Percentiles rank a stretch among this genome's conserved stretches.
phyloP scores from a whole-genome alignment of 345 rosid genomes.

The Linum trigynum region DNA sequence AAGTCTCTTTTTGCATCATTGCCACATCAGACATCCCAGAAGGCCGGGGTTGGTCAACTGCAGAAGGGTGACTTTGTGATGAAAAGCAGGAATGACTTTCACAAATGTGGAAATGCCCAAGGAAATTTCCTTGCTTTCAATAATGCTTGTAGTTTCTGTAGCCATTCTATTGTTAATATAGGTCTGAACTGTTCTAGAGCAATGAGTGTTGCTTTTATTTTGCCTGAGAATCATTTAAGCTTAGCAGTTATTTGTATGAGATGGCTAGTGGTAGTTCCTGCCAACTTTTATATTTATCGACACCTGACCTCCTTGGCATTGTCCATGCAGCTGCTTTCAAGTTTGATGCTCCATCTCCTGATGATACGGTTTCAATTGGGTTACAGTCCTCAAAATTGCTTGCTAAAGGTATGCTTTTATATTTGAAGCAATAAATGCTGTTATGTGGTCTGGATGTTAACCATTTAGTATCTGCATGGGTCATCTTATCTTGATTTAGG shows the following conservation, averaged over 20 bases:
- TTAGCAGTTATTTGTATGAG: conserved; percentile 9
- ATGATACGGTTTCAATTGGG: conserved; percentile 66
- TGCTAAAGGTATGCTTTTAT: conserved; percentile 47
- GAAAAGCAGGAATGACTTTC: conserved; percentile 28
- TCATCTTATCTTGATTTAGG: neutral
- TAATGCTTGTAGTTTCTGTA: conserved; percentile 44
- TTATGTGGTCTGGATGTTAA: neutral
- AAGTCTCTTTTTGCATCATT: conserved; percentile 77
- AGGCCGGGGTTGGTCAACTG: conserved; percentile 34
- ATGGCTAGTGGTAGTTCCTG: conserved; percentile 2
- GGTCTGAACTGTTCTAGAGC: conserved; percentile 40
- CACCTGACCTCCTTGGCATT: conserved; percentile 18
- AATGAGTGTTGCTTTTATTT: conserved; percentile 11
- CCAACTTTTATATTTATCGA: conserved; percentile 5
- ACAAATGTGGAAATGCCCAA: conserved; percentile 34
- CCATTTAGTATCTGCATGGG: neutral
- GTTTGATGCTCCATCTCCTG: conserved; percentile 88
- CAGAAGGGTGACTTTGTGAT: conserved; percentile 34
- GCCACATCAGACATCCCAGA: conserved; percentile 40
- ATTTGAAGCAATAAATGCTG: neutral
- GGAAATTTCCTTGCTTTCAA: conserved; percentile 49
- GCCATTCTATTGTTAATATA: conserved; percentile 33
- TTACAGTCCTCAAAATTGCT: conserved; percentile 40
- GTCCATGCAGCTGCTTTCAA: conserved; percentile 60
- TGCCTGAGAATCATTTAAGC: conserved; percentile 14